These are phyloP conservation scores for Austroboletus novae-zelandiae DNA, from an alignment of 1,284 basidiomycete genomes.

Conservation along the genomic window DNA sequence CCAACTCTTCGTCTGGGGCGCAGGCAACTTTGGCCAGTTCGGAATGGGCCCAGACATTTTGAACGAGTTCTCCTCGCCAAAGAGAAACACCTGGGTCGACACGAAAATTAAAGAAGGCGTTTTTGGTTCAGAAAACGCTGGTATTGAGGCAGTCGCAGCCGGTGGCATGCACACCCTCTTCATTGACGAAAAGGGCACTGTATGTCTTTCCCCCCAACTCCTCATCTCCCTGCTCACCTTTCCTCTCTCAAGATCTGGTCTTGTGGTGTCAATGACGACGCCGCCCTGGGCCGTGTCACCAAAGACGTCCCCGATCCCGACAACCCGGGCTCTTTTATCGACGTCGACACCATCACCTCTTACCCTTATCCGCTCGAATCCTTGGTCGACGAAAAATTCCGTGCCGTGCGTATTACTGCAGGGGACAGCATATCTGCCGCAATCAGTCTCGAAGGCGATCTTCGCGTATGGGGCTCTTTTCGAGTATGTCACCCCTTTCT, in stretches of 20 bases:
- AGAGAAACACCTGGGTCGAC: constrained; percentile 64
- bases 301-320: constrained; percentile 67
- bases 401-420: constrained; percentile 78
- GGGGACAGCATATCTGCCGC: constrained; percentile 87
- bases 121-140: constrained; percentile 68
- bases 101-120: constrained; percentile 59
- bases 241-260: constrained; percentile 64
- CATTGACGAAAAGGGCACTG: constrained; percentile 81
- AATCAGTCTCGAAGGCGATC: constrained; percentile 72
- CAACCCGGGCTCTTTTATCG: constrained; percentile 56
- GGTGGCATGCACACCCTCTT: constrained; percentile 87
- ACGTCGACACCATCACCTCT: constrained; percentile 78
- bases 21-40: constrained; percentile 87
- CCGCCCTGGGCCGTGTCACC: constrained; percentile 84
- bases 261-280: constrained; percentile 92
- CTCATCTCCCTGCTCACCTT: constrained; percentile 5
- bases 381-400: constrained; percentile 73
- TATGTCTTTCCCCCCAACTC: constrained; percentile 40
- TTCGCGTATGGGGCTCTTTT: constrained; percentile 92
- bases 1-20: constrained; percentile 81
- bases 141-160: constrained; percentile 72
- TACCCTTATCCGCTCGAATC: constrained; percentile 73
- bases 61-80: constrained; percentile 70
- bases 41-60: constrained; percentile 75
- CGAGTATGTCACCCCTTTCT: constrained; percentile 54